phyloP scores from a whole-genome alignment of 2,329 filamentous ascomycete species.

The Leptographium procerum region DNA sequence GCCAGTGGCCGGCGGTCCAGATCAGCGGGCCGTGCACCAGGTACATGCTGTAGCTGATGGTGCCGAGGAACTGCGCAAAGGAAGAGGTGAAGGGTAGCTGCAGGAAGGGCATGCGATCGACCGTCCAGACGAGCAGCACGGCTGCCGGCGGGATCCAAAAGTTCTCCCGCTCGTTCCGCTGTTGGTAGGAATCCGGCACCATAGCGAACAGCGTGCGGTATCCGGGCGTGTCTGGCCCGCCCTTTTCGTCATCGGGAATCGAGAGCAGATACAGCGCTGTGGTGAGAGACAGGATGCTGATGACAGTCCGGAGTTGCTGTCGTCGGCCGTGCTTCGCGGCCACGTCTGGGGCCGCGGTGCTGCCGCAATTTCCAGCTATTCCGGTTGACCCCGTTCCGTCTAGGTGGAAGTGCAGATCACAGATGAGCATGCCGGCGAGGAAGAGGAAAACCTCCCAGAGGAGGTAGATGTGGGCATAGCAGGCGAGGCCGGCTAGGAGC shows the following conservation, averaged over 20 bases:
- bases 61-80: slow-evolving; percentile 37
- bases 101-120: slow-evolving; percentile 14
- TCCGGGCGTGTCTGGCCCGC: slow-evolving; percentile 6
- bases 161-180: slow-evolving; percentile 11
- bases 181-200: slow-evolving; percentile 12
- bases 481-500: slow-evolving; percentile 7
- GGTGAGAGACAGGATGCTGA: not conserved
- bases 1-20: slow-evolving; percentile 36
- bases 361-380: not conserved
- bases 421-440: slow-evolving; percentile 20
- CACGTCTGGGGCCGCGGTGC: too few species aligned
- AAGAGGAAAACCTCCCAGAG: slow-evolving; percentile 21
- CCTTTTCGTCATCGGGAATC: slow-evolving; percentile 13
- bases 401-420: slow-evolving; percentile 17
- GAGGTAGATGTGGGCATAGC: slow-evolving; percentile 16
- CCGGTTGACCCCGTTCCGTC: slow-evolving; percentile 17
- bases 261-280: slow-evolving; percentile 3
- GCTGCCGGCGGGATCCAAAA: slow-evolving; percentile 17
- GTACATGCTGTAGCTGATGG: slow-evolving; percentile 50
- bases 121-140: slow-evolving; percentile 15
- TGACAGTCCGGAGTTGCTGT: not conserved
- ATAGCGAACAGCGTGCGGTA: slow-evolving; percentile 6
- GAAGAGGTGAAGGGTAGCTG: slow-evolving; percentile 18
- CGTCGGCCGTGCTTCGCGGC: too few species aligned
- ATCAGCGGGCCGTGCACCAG: slow-evolving; percentile 48